Conservation (phyloP, 331 rosid species). For the Phaseolus coccineus region DNA sequence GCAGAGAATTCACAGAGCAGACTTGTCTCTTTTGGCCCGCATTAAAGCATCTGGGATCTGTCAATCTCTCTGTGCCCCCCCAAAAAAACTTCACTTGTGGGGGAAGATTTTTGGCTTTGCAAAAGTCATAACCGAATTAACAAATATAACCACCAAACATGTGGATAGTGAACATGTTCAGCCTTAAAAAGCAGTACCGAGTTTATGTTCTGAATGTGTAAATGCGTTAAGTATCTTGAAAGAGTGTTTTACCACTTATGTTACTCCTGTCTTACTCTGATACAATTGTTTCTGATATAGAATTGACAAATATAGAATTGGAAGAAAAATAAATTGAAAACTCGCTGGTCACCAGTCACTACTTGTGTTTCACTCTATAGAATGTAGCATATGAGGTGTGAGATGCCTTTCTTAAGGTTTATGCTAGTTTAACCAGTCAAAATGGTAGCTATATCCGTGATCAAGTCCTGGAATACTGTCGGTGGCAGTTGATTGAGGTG, state of each 20-base stretch:
- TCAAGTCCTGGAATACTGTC: constrained; percentile 47
- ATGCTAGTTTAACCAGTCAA: constrained; percentile 45
- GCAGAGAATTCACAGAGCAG: constrained; percentile 10
- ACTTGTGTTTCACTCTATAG: constrained; percentile 49
- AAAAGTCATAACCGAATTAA: constrained; percentile 50
- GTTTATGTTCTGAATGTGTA: too few species aligned
- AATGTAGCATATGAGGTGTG: constrained; percentile 37
- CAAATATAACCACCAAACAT: constrained; percentile 37
- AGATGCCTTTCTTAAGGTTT: constrained; percentile 59
- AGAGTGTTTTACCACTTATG: neutral
- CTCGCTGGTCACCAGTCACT: constrained; percentile 16
- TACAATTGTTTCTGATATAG: neutral
- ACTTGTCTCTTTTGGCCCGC: constrained; percentile 14
- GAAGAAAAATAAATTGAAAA: constrained; percentile 42
- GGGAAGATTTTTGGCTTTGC: constrained; percentile 60
- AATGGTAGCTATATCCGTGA: constrained; percentile 41
- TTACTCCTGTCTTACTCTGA: neutral
- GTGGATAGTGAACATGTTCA: neutral
- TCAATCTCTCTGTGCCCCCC: constrained; percentile 26
- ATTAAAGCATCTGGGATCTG: constrained; percentile 25
- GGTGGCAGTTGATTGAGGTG: constrained; percentile 34
- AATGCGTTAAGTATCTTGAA: neutral
- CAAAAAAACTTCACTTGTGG: constrained; percentile 63
- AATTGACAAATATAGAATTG: constrained; percentile 44
- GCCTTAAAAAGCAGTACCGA: too few species aligned